Percentiles rank a stretch among this genome's conserved stretches.
These are phyloP conservation scores for Solanum sparsipilum DNA, from an alignment of 257 asterid species.

Conservation along the genomic window DNA sequence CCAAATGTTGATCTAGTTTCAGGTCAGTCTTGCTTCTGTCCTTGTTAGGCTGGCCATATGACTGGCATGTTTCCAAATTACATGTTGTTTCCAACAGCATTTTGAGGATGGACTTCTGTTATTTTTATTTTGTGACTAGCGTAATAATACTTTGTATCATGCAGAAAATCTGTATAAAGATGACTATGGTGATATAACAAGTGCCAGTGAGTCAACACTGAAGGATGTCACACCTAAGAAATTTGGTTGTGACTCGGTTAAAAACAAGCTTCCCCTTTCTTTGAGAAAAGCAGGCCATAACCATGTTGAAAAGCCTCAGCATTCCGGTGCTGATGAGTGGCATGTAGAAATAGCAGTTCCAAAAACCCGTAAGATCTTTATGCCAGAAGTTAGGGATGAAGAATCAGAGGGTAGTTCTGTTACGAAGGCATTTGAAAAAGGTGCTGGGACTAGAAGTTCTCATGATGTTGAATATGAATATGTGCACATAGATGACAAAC, in stretches of 20 bases:
- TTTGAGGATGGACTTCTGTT: not conserved
- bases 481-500: slow-evolving; percentile 64
- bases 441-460: slow-evolving; percentile 31
- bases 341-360: slow-evolving; percentile 76
- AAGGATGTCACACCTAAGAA: slow-evolving; percentile 37
- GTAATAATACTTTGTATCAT: slow-evolving; percentile 9
- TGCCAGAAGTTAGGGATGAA: slow-evolving; percentile 37
- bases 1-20: not conserved
- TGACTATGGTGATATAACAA: slow-evolving; percentile 56
- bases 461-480: slow-evolving; percentile 47
- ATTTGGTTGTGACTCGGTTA: slow-evolving; percentile 28
- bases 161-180: slow-evolving; percentile 65
- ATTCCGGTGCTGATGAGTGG: slow-evolving; percentile 58
- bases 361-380: slow-evolving; percentile 26
- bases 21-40: not conserved
- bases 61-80: not conserved
- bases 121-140: not conserved
- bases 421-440: slow-evolving; percentile 47
- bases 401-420: slow-evolving; percentile 70
- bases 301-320: slow-evolving; percentile 43
- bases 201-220: slow-evolving; percentile 40
- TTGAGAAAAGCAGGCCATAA: slow-evolving; percentile 44
- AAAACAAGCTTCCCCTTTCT: slow-evolving; percentile 50
- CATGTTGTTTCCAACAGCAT: not conserved
- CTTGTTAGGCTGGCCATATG: not conserved